Base-by-base conservation (phyloP, 2,329 filamentous ascomycete genomes). In the Sporothrix humicola region DNA sequence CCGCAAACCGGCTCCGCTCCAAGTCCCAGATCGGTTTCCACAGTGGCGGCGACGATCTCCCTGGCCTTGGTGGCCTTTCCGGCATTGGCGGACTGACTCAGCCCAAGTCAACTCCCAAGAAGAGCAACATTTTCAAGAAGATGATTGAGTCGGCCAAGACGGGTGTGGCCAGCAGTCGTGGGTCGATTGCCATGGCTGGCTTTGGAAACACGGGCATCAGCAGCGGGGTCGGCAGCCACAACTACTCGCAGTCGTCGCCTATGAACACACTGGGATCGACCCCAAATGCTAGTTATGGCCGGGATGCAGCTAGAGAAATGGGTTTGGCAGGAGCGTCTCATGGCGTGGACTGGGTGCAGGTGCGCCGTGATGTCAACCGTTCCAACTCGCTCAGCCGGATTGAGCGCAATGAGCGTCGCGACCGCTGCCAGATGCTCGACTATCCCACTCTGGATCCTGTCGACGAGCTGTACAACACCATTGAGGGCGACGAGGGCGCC, bases 61-160 rank as follows among this genome's bases (percentile, higher is more conserved):
- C 74, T 1, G 77, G 73, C 1, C 74, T 77, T 9, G 77, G 77
- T 66, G 87, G 87, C 0, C 87, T 88, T 23, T 88, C 90, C 54
- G 88, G 92, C 0, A 86, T 98, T 6, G 95, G 95, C 56, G 95
- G 95, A 0, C 87, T 98, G 9, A 86, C 90, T 7, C 84, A 87
- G 74, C 94, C 94, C 0, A 92, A 95, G 82, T 86, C 90, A 0
- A 17, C 70, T 1, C 94, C 93, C 75, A 97, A 94, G 76, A 96
- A 94, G 81, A 91, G 91, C 75, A 95, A 94, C 68, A 73, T 98
- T 79, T 96, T 98, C 86, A 96, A 95, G 82, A 97, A 97, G 79
- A 95, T 98, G 78, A 89, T 98, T 44, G 95, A 97, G 77, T 94
- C 93, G 2, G 95, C 95, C 17, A 98, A 97, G 84, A 98, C 95